Conservation (phyloP, 768 basidiomycete genomes). For the Amanita thiersii region DNA sequence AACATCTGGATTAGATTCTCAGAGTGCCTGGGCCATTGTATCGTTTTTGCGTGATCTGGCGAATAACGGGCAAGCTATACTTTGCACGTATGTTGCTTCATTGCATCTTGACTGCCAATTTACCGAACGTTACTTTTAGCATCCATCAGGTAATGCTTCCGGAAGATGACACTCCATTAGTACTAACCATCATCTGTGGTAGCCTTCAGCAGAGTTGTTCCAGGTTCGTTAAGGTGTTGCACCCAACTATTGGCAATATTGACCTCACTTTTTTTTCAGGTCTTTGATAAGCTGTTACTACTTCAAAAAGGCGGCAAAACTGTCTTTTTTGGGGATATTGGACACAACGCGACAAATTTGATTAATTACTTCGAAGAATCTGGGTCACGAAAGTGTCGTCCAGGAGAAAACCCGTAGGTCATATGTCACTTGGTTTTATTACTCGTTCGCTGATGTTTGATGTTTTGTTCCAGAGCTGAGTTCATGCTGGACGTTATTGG, state of each 20-base stretch:
- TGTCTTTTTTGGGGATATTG: constrained; percentile 71
- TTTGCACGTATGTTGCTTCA: constrained; percentile 65
- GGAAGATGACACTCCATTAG: background rate
- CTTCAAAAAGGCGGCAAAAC: constrained; percentile 71
- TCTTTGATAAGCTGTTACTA: constrained; percentile 73
- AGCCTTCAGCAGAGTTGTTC: constrained; percentile 83
- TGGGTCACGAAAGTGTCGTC: constrained; percentile 54
- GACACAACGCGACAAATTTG: constrained; percentile 48
- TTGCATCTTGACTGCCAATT: background rate
- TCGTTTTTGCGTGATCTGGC: constrained; percentile 70
- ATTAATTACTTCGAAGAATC: constrained; percentile 72
- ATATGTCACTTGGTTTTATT: background rate
- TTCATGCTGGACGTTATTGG: constrained; percentile 68
- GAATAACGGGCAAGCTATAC: constrained; percentile 75
- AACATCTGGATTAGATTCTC: constrained; percentile 81
- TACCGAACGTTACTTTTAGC: constrained; percentile 15
- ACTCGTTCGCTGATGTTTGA: background rate
- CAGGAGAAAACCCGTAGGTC: constrained; percentile 66
- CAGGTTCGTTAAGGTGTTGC: constrained; percentile 23
- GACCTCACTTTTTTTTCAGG: constrained; percentile 18
- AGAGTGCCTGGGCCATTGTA: constrained; percentile 80
- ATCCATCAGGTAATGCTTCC: constrained; percentile 30
- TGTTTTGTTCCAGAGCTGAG: constrained; percentile 32
- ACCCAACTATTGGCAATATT: background rate
- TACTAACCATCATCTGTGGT: constrained; percentile 25